These are phyloP conservation scores for Tricholoma flavovirens DNA, from an alignment of 768 basidiomycete species.

Conservation along the genomic window DNA sequence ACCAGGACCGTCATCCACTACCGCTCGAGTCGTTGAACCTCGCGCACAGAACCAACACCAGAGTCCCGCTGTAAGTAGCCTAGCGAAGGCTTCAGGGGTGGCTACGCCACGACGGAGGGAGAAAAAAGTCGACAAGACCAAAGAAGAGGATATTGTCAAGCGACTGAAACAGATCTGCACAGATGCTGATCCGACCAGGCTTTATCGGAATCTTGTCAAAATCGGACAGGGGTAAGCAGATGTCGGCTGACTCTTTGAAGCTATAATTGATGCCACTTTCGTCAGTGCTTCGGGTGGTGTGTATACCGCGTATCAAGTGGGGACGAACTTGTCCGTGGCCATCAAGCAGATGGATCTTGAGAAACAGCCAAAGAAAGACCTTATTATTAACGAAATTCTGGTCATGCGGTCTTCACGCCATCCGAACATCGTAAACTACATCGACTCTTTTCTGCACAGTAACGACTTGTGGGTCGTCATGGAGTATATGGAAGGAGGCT, in stretches of 20 bases:
- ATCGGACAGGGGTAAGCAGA: constrained; percentile 89
- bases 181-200: constrained; percentile 91
- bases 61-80: constrained; percentile 56
- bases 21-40: constrained; percentile 22
- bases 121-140: constrained; percentile 79
- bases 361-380: constrained; percentile 98
- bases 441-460: constrained; percentile 96
- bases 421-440: constrained; percentile 99
- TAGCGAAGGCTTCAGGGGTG: constrained; percentile 65
- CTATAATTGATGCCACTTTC: constrained; percentile 6
- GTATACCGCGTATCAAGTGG: constrained; percentile 97
- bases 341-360: constrained; percentile 99
- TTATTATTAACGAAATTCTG: constrained; percentile 99
- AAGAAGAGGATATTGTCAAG: constrained; percentile 86
- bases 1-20: constrained; percentile 4
- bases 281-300: constrained; percentile 92
- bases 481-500: constrained; percentile 99
- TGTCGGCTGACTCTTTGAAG: constrained; percentile 2
- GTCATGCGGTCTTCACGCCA: constrained; percentile 97
- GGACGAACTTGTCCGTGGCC: constrained; percentile 88
- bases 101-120: constrained; percentile 83
- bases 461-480: constrained; percentile 99
- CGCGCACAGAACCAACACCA: constrained; percentile 43
- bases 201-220: constrained; percentile 91
- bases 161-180: constrained; percentile 93